Percentiles rank a stretch among this genome's conserved stretches.
Conservation (phyloP, 2,329 filamentous ascomycete genomes). For the Calonectria hawksworthii region DNA sequence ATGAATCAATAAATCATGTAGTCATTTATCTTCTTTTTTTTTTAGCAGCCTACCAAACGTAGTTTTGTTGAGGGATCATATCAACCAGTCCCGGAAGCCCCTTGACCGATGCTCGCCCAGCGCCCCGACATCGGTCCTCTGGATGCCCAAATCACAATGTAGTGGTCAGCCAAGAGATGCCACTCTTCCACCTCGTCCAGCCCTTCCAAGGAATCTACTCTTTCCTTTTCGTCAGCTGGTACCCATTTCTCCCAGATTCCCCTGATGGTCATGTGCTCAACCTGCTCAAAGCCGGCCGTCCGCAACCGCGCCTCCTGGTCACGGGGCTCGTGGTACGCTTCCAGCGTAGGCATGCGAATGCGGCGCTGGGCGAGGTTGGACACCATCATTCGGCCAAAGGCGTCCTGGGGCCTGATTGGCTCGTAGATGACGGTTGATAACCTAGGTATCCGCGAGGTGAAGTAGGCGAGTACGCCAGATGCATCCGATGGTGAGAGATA, state of each 20-base stretch:
- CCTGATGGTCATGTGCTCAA: constrained; percentile 61
- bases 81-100: background rate
- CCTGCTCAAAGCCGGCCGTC: constrained; percentile 72
- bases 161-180: constrained; percentile 88
- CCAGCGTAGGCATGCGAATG: constrained; percentile 87
- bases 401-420: constrained; percentile 84
- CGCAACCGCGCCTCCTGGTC: constrained; percentile 78
- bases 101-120: constrained; percentile 37
- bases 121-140: constrained; percentile 53
- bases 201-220: constrained; percentile 85
- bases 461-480: constrained; percentile 74
- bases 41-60: background rate
- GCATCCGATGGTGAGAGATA: constrained; percentile 81
- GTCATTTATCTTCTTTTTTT: background rate
- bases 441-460: constrained; percentile 65
- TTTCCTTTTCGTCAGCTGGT: constrained; percentile 76
- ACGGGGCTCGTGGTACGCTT: constrained; percentile 75
- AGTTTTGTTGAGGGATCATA: background rate
- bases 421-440: constrained; percentile 85
- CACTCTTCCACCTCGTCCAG: constrained; percentile 97
- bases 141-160: constrained; percentile 92
- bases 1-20: background rate
- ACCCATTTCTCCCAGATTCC: constrained; percentile 86
- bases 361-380: constrained; percentile 86
- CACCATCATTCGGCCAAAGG: constrained; percentile 94